phyloP scores from a whole-genome alignment of 208 protist genomes.

The Acanthamoeba lenticulata region DNA sequence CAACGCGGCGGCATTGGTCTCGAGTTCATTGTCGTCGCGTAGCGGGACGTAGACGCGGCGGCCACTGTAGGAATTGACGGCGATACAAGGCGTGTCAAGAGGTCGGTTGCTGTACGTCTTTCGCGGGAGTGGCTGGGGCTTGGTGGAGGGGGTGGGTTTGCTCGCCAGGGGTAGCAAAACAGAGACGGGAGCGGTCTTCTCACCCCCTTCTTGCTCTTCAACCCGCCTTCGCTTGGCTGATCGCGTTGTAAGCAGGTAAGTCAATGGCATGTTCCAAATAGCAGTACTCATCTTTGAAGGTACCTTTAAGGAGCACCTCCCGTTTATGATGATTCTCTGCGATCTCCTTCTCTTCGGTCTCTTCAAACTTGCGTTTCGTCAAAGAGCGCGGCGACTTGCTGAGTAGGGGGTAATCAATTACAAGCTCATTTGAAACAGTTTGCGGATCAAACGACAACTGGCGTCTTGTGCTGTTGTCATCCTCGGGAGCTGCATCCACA shows the following conservation, averaged over 20 bases:
- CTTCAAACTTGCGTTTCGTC: neutral
- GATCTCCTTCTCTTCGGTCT: constrained; percentile 51
- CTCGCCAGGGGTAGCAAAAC: neutral
- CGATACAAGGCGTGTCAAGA: constrained; percentile 14
- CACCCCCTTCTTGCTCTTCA: too few relatives aligned
- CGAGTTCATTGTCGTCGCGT: neutral
- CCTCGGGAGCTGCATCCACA: neutral
- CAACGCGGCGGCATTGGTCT: too few relatives aligned
- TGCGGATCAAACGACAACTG: constrained; percentile 5
- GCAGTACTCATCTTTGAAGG: neutral
- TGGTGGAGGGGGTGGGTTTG: neutral
- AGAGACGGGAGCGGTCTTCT: constrained; percentile 1
- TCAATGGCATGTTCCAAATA: neutral
- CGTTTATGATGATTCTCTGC: neutral
- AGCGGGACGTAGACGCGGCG: constrained; percentile 24
- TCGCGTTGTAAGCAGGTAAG: neutral
- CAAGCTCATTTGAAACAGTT: neutral
- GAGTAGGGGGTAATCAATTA: neutral
- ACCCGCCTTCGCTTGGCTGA: constrained; percentile 43
- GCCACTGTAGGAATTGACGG: constrained; percentile 24
- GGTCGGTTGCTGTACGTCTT: constrained; percentile 53
- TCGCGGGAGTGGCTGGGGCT: neutral
- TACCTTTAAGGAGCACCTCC: neutral
- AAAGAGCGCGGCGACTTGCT: neutral
- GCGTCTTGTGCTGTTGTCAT: neutral